Evolutionary conservation across 768 basidiomycete species (phyloP).

Genomic region (Coprinellus aureogranulatus): DNA sequence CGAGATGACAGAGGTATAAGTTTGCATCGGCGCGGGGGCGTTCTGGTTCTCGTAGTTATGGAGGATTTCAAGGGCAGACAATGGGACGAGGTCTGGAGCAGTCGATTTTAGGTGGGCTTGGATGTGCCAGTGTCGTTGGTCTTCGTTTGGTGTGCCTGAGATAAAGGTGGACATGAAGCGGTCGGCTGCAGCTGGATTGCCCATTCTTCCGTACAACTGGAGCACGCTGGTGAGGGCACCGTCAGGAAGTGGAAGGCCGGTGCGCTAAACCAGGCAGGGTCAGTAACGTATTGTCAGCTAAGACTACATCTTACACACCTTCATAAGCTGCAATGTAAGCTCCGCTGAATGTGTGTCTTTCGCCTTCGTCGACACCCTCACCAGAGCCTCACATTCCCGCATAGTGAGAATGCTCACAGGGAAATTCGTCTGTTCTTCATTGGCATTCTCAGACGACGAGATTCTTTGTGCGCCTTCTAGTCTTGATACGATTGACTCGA

Average conservation of each 20-base stretch:
- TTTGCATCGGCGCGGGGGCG: constrained; percentile 63
- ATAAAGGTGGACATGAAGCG: constrained; percentile 18
- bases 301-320: constrained; percentile 27
- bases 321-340: constrained; percentile 53
- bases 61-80: constrained; percentile 62
- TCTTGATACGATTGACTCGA: constrained; percentile 33
- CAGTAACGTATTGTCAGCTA: not conserved
- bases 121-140: constrained; percentile 70
- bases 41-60: constrained; percentile 69
- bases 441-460: constrained; percentile 11
- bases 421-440: constrained; percentile 22
- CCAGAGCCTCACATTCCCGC: constrained; percentile 53
- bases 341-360: constrained; percentile 51
- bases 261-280: constrained; percentile 32
- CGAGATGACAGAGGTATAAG: constrained; percentile 70
- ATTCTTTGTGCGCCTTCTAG: constrained; percentile 26
- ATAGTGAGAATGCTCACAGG: constrained; percentile 47
- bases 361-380: constrained; percentile 47
- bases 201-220: constrained; percentile 43
- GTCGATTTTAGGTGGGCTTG: constrained; percentile 59
- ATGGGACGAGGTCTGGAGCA: constrained; percentile 49
- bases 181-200: constrained; percentile 47
- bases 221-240: constrained; percentile 47
- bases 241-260: constrained; percentile 40
- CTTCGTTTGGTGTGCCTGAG: constrained; percentile 39